These are phyloP conservation scores for Reticulascus tulasneorum DNA, from an alignment of 2,329 filamentous ascomycete genomes.

Conservation along the genomic window DNA sequence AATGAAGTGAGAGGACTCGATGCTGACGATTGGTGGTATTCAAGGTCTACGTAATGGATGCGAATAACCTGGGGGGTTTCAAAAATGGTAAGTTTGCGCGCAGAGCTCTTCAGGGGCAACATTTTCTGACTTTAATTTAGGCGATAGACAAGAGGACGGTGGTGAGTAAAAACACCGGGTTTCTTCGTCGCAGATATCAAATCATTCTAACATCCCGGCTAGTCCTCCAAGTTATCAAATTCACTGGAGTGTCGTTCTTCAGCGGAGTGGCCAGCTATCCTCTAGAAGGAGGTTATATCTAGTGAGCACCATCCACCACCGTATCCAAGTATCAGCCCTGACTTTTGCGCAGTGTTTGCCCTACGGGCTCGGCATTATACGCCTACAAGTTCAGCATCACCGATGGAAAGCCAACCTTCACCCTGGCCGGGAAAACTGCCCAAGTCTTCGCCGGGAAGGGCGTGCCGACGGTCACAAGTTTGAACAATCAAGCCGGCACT, in stretches of 20 bases:
- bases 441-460: slow-evolving; percentile 21
- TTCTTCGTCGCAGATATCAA: too few species aligned
- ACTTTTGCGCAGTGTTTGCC: too few species aligned
- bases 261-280: slow-evolving; percentile 35
- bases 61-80: slow-evolving; percentile 37
- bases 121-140: too few species aligned
- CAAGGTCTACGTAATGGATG: slow-evolving; percentile 34
- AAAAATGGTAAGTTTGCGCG: too few species aligned
- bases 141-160: too few species aligned
- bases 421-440: slow-evolving; percentile 22
- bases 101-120: too few species aligned
- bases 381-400: slow-evolving; percentile 15
- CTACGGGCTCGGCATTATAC: too few species aligned
- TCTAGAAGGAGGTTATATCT: slow-evolving; percentile 38
- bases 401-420: slow-evolving; percentile 24
- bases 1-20: too few species aligned
- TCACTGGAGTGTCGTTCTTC: slow-evolving; percentile 28
- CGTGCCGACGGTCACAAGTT: slow-evolving; percentile 33
- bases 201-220: too few species aligned
- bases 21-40: too few species aligned
- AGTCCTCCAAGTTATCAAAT: slow-evolving; percentile 31
- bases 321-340: too few species aligned
- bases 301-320: slow-evolving; percentile 22
- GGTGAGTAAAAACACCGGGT: too few species aligned
- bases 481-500: slow-evolving; percentile 28